Percentiles rank a stretch among this genome's conserved stretches.
Evolutionary conservation across 371 early-diverging fungal genomes (phyloP).

Genomic region (Synchytrium microbalum): DNA sequence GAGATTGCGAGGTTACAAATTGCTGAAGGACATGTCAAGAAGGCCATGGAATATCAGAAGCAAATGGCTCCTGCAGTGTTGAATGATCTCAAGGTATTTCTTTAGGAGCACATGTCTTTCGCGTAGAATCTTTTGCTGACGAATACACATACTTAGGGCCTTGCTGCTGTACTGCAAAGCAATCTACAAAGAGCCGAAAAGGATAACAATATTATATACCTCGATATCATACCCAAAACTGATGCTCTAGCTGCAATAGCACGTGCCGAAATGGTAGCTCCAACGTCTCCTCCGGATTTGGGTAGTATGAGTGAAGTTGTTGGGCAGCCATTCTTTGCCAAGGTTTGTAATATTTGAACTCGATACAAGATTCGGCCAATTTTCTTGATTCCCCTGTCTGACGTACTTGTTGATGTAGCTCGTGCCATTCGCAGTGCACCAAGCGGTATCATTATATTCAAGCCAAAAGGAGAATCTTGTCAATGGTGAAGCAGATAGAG

Average conservation of each 20-base stretch:
- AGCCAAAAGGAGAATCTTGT: slow-evolving; percentile 66
- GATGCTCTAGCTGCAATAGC: slow-evolving; percentile 49
- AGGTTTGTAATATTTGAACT: too few relatives aligned
- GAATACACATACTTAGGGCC: too few relatives aligned
- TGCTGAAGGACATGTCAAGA: slow-evolving; percentile 46
- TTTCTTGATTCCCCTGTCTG: too few relatives aligned
- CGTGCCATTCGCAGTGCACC: slow-evolving; percentile 86
- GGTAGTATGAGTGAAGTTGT: slow-evolving; percentile 37
- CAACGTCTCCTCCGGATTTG: slow-evolving; percentile 47
- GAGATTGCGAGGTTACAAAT: slow-evolving; percentile 64
- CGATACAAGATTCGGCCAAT: too few relatives aligned
- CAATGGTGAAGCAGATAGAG: slow-evolving; percentile 45
- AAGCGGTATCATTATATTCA: slow-evolving; percentile 72
- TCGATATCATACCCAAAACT: slow-evolving; percentile 65
- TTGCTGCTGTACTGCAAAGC: too few relatives aligned
- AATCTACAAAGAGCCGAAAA: slow-evolving; percentile 60
- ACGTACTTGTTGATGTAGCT: slow-evolving; percentile 67
- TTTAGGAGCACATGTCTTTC: too few relatives aligned
- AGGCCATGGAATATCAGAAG: slow-evolving; percentile 27
- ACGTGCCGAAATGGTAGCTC: slow-evolving; percentile 67
- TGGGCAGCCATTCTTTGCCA: too few relatives aligned
- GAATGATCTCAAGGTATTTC: slow-evolving; percentile 24
- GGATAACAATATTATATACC: slow-evolving; percentile 83
- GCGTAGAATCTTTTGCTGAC: too few relatives aligned
- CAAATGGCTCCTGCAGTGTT: slow-evolving; percentile 13